These are phyloP conservation scores for Fusarium drepaniforme DNA, from an alignment of 2,329 filamentous ascomycete species.

Conservation along the genomic window DNA sequence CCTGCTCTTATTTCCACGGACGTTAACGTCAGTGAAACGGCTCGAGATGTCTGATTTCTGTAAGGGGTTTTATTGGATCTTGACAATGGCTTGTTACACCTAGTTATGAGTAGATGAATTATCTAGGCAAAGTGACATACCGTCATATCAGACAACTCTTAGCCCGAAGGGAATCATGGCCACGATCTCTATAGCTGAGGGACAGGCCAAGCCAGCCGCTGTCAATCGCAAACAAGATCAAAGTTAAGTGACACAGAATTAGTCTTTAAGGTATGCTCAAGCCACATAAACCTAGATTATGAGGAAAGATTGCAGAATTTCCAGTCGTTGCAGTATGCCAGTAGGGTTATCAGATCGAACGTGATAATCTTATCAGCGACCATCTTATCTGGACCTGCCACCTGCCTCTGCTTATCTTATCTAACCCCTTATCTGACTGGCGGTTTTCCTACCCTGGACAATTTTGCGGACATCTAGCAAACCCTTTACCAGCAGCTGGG, in stretches of 20 bases:
- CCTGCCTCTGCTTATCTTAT: not conserved
- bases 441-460: not conserved
- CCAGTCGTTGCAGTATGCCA: not conserved
- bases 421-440: not conserved
- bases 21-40: not conserved
- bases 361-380: not conserved
- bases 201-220: not conserved
- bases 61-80: not conserved
- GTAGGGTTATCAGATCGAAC: not conserved
- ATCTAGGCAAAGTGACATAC: not conserved
- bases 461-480: not conserved
- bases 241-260: not conserved
- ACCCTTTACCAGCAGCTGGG: not conserved
- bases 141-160: not conserved
- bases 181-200: too few species aligned
- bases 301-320: not conserved
- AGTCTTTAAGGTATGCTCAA: not conserved
- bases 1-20: not conserved
- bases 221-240: not conserved
- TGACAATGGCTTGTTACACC: not conserved
- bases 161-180: not conserved
- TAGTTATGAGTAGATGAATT: not conserved
- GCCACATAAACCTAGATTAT: not conserved
- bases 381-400: not conserved
- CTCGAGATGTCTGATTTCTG: not conserved